Evolutionary conservation across 192 early-diverging fungal species (phyloP).

Genomic region (Powellomyces hirtus): DNA sequence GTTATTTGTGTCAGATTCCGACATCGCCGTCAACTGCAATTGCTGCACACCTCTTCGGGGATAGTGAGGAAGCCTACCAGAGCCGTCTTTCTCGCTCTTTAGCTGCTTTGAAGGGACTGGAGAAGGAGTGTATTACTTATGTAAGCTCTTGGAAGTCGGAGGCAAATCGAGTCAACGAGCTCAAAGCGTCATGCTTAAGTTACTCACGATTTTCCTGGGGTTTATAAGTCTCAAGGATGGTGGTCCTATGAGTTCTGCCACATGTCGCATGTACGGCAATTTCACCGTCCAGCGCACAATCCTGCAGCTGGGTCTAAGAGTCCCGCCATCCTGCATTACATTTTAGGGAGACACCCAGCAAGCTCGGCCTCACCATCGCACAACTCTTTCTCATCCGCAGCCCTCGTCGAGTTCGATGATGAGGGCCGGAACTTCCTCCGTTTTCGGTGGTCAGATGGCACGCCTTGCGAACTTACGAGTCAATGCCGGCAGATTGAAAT

Average conservation of each 20-base stretch:
- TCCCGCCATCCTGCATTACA: slow-evolving; percentile 21
- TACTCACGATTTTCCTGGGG: not conserved
- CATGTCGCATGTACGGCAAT: slow-evolving; percentile 58
- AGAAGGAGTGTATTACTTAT: not conserved
- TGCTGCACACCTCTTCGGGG: not conserved
- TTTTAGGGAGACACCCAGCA: slow-evolving; percentile 17
- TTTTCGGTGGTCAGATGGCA: slow-evolving; percentile 72
- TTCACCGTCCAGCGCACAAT: slow-evolving; percentile 43
- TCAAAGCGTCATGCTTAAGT: too few relatives aligned
- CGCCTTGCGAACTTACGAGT: slow-evolving; percentile 71
- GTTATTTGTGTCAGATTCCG: not conserved
- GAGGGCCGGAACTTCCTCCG: slow-evolving; percentile 57
- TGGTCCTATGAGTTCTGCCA: slow-evolving; percentile 92
- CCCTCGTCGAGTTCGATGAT: slow-evolving; percentile 30
- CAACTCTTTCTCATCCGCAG: not conserved
- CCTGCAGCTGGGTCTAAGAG: slow-evolving; percentile 15
- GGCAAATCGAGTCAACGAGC: too few relatives aligned
- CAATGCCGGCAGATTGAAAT: slow-evolving; percentile 70
- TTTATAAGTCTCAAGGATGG: slow-evolving; percentile 42
- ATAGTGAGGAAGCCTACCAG: too few relatives aligned
- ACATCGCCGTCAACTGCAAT: not conserved
- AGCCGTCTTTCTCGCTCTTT: not conserved
- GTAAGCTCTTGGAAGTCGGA: not conserved
- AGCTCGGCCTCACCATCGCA: not conserved
- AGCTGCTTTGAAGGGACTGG: not conserved